phyloP scores from a whole-genome alignment of 2,329 filamentous ascomycete genomes.

The Aspergillus calidoustus region DNA sequence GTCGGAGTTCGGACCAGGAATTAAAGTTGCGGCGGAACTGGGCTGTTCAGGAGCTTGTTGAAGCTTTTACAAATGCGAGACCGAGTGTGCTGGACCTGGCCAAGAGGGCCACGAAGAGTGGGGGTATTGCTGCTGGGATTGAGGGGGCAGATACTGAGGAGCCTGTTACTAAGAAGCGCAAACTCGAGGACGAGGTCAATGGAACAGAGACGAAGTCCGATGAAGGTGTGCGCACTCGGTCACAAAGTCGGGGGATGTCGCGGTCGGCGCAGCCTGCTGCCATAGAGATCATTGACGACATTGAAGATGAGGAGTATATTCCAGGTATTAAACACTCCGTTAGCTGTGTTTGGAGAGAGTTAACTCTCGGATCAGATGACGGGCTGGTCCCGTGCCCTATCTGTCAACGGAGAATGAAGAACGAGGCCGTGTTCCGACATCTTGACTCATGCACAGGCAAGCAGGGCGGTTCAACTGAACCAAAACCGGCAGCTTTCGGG shows the following conservation, averaged over 20 bases:
- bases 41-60: slow-evolving; percentile 81
- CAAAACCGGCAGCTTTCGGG: slow-evolving; percentile 32
- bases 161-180: slow-evolving; percentile 41
- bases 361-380: slow-evolving; percentile 58
- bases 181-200: slow-evolving; percentile 37
- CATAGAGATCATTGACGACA: slow-evolving; percentile 45
- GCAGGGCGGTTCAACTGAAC: slow-evolving; percentile 11
- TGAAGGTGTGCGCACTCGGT: slow-evolving; percentile 42
- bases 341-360: neutral
- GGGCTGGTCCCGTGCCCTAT: slow-evolving; percentile 84
- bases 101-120: slow-evolving; percentile 54
- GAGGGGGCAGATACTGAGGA: slow-evolving; percentile 42
- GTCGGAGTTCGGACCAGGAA: slow-evolving; percentile 78
- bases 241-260: slow-evolving; percentile 31
- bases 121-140: slow-evolving; percentile 50
- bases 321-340: slow-evolving; percentile 31
- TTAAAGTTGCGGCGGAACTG: slow-evolving; percentile 83
- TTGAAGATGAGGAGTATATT: slow-evolving; percentile 45
- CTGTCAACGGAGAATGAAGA: slow-evolving; percentile 79
- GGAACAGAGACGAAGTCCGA: slow-evolving; percentile 35
- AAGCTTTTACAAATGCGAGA: slow-evolving; percentile 73
- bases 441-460: slow-evolving; percentile 67
- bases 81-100: slow-evolving; percentile 68
- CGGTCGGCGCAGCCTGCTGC: slow-evolving; percentile 17
- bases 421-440: slow-evolving; percentile 76